Evolutionary conservation across 768 basidiomycete species (phyloP).

Genomic region (Boletus subparvulus): DNA sequence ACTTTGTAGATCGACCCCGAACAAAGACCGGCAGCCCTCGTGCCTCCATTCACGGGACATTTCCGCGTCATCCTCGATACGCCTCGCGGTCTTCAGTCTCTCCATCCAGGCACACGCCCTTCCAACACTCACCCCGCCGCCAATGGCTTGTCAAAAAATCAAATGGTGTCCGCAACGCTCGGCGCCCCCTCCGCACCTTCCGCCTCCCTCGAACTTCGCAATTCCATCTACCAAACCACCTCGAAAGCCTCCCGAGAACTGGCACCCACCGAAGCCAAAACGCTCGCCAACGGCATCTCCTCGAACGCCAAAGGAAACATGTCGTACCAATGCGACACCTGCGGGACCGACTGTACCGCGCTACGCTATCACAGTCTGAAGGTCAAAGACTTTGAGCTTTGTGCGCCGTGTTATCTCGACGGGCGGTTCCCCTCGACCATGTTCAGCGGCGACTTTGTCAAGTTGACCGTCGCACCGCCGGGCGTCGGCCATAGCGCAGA

Average conservation of each 20-base stretch:
- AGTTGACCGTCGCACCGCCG: constrained; percentile 51
- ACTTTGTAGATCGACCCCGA: constrained; percentile 83
- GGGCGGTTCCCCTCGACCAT: constrained; percentile 95
- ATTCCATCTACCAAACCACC: constrained; percentile 85
- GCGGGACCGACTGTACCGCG: constrained; percentile 88
- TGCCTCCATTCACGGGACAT: constrained; percentile 97
- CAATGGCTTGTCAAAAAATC: constrained; percentile 48
- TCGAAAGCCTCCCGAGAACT: constrained; percentile 78
- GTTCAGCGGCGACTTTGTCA: constrained; percentile 97
- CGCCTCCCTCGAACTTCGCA: constrained; percentile 84
- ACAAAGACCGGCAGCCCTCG: constrained; percentile 88
- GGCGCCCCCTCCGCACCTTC: constrained; percentile 35
- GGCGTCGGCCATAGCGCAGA: constrained; percentile 39
- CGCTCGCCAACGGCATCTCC: constrained; percentile 53
- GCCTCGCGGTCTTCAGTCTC: constrained; percentile 91
- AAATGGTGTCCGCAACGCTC: constrained; percentile 21
- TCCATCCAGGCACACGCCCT: constrained; percentile 78
- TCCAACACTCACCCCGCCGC: constrained; percentile 42
- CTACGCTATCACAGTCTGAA: constrained; percentile 92
- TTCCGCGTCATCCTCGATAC: constrained; percentile 98
- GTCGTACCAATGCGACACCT: constrained; percentile 85
- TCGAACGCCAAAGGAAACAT: constrained; percentile 49
- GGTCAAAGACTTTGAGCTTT: constrained; percentile 88
- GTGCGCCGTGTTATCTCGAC: constrained; percentile 89
- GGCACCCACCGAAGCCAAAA: constrained; percentile 62